Conservation (phyloP, 2,329 filamentous ascomycete species). For the Diaporthe citri region DNA sequence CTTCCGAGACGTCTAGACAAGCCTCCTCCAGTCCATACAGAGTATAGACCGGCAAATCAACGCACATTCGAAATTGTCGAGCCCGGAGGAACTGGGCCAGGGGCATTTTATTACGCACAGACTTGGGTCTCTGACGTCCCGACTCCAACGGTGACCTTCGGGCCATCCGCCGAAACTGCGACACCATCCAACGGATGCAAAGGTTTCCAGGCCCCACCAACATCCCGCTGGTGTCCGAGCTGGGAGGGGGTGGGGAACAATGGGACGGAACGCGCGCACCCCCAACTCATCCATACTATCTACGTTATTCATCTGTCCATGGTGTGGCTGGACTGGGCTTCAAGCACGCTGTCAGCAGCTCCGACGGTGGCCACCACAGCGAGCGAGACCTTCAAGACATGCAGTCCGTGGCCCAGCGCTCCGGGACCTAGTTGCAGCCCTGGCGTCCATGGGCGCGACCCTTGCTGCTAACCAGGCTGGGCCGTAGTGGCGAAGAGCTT, state of each 20-base stretch:
- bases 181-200: slow-evolving; percentile 24
- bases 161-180: slow-evolving; percentile 33
- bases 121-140: slow-evolving; percentile 43
- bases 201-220: slow-evolving; percentile 24
- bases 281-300: not conserved
- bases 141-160: slow-evolving; percentile 34
- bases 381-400: slow-evolving; percentile 29
- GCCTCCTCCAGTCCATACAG: slow-evolving; percentile 46
- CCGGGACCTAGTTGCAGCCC: slow-evolving; percentile 29
- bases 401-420: slow-evolving; percentile 28
- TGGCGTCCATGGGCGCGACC: slow-evolving; percentile 17
- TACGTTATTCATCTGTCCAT: not conserved
- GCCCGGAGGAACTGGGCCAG: slow-evolving; percentile 21
- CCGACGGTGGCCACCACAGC: slow-evolving; percentile 28
- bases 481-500: slow-evolving; percentile 15
- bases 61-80: slow-evolving; percentile 40
- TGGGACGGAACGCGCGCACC: slow-evolving; percentile 23
- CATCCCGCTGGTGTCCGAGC: slow-evolving; percentile 27
- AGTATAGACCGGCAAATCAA: slow-evolving; percentile 41
- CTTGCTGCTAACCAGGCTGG: slow-evolving; percentile 27
- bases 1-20: slow-evolving; percentile 42
- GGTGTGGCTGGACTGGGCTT: slow-evolving; percentile 3
- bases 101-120: slow-evolving; percentile 47
- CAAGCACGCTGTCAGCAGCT: slow-evolving; percentile 13
- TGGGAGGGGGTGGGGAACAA: slow-evolving; percentile 13